Percentiles rank a stretch among this genome's conserved stretches.
These are phyloP conservation scores for Colletotrichum sp. DNA, from an alignment of 2,329 filamentous ascomycete species.

Conservation along the genomic window DNA sequence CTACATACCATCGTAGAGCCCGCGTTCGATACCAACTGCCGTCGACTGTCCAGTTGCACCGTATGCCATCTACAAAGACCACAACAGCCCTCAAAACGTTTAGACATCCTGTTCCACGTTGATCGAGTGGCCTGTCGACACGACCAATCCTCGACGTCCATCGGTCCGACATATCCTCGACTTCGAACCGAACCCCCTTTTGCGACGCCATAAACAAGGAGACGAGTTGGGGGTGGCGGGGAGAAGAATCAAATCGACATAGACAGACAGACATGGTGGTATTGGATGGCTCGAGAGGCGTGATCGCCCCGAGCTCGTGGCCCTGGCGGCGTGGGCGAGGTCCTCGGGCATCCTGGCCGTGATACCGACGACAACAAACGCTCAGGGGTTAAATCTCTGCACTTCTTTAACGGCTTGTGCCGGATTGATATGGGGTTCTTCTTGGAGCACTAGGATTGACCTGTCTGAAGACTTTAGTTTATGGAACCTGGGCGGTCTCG, in stretches of 20 bases:
- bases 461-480: background rate
- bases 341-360: background rate
- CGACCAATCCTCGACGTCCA: background rate
- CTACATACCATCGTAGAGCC: background rate
- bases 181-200: background rate
- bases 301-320: background rate
- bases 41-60: background rate
- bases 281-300: background rate
- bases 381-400: background rate
- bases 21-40: background rate
- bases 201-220: background rate
- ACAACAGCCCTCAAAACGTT: background rate
- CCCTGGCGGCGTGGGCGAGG: background rate
- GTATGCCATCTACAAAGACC: background rate
- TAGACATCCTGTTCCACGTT: background rate
- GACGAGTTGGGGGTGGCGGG: background rate
- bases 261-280: rapidly evolving
- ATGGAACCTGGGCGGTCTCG: background rate
- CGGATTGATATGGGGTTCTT: background rate
- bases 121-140: background rate
- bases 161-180: background rate
- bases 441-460: background rate
- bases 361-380: background rate
- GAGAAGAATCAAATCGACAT: background rate
- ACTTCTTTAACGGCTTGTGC: background rate